Conservation (phyloP, 768 basidiomycete species). For the Suillus occidentalis region DNA sequence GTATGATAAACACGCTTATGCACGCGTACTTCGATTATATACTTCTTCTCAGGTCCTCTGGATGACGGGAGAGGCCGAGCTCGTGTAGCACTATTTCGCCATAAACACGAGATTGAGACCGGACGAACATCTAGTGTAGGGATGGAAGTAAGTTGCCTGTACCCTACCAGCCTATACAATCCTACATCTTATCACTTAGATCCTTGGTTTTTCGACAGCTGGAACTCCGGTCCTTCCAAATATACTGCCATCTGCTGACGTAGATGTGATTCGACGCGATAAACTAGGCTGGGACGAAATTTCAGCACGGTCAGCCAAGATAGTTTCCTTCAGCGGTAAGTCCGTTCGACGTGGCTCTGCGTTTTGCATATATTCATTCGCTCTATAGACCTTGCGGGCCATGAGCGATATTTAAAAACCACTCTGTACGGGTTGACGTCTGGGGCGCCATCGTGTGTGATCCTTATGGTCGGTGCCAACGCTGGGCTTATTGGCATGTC, state of each 20-base stretch:
- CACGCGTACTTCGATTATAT: conserved; percentile 16
- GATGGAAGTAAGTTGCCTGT: conserved; percentile 73
- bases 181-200: conserved; percentile 43
- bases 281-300: conserved; percentile 97
- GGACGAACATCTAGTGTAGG: conserved; percentile 95
- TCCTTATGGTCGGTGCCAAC: conserved; percentile 94
- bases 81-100: conserved; percentile 88
- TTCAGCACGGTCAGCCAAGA: conserved; percentile 83
- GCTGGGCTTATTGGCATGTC: conserved; percentile 91
- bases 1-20: conserved; percentile 36
- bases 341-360: conserved; percentile 3
- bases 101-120: conserved; percentile 97
- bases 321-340: conserved; percentile 88
- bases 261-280: conserved; percentile 72
- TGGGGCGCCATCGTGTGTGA: conserved; percentile 87
- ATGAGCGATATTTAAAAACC: conserved; percentile 90
- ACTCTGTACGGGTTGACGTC: conserved; percentile 95
- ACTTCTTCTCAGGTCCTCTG: conserved; percentile 51
- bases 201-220: conserved; percentile 80
- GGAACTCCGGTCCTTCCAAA: conserved; percentile 81
- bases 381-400: conserved; percentile 83
- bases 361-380: neutral
- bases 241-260: conserved; percentile 52
- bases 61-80: conserved; percentile 83
- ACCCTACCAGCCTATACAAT: neutral